phyloP scores from a whole-genome alignment of 2,329 filamentous ascomycete genomes.

The Ophiostoma piceae region DNA sequence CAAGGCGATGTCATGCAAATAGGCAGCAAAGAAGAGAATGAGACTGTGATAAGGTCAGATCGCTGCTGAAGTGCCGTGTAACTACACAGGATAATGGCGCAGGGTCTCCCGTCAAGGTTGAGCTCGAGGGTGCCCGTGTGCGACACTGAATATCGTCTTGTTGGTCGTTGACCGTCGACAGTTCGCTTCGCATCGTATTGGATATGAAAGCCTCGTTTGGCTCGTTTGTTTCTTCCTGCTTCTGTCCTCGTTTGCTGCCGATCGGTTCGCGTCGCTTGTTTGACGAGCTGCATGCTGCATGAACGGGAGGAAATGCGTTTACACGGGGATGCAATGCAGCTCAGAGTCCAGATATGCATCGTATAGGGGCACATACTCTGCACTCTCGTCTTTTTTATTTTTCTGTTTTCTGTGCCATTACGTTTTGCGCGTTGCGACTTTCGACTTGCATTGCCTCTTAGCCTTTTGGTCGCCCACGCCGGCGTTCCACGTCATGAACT shows the following conservation, averaged over 20 bases:
- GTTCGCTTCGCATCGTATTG: not conserved
- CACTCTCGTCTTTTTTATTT: not conserved
- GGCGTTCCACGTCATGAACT: not conserved
- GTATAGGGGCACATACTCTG: not conserved
- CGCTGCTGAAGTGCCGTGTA: conserved; percentile 6
- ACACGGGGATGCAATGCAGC: not conserved
- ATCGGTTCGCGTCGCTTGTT: not conserved
- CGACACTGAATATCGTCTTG: not conserved
- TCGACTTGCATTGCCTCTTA: not conserved
- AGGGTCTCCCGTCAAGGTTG: not conserved
- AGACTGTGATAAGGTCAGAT: not conserved
- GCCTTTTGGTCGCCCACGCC: not conserved
- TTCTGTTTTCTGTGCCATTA: not conserved
- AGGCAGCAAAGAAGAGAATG: not conserved
- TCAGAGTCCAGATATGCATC: not conserved
- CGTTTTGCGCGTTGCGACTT: not conserved
- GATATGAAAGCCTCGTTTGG: not conserved
- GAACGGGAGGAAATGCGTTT: conserved; percentile 2
- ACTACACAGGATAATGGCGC: not conserved
- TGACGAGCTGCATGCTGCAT: not conserved
- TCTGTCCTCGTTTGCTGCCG: not conserved
- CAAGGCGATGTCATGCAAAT: not conserved
- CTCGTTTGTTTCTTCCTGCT: not conserved
- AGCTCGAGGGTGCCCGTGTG: not conserved
- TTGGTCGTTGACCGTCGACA: not conserved